Conservation (phyloP, 192 early-diverging fungal genomes). For the Linderina pennispora region DNA sequence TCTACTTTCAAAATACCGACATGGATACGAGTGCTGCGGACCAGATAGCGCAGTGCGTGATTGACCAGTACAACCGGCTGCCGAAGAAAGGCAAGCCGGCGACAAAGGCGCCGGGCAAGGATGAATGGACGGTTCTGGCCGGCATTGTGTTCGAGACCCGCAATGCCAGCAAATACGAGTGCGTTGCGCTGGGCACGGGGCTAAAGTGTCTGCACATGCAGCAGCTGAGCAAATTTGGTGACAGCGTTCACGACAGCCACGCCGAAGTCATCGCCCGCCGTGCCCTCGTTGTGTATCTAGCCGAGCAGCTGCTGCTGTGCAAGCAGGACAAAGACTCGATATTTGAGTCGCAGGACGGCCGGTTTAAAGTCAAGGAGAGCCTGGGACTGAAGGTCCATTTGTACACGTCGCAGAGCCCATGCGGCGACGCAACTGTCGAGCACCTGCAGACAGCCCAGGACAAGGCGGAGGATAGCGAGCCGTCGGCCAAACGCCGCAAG, state of each 20-base stretch:
- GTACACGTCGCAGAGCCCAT: constrained; percentile 38
- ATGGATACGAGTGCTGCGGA: too few relatives aligned
- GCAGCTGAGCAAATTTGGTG: constrained; percentile 55
- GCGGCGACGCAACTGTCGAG: constrained; percentile 29
- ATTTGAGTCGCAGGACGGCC: neutral
- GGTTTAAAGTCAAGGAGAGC: neutral
- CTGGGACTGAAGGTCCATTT: constrained; percentile 7
- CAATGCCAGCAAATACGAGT: constrained; percentile 1
- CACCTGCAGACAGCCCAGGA: neutral
- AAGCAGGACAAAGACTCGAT: neutral
- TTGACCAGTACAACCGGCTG: constrained; percentile 52
- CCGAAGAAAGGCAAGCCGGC: constrained; percentile 75
- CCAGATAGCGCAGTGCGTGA: constrained; percentile 45
- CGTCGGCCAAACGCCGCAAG: constrained; percentile 10
- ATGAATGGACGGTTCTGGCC: constrained; percentile 85
- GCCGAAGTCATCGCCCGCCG: constrained; percentile 85
- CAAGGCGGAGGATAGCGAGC: neutral
- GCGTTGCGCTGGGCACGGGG: constrained; percentile 59
- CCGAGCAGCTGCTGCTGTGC: constrained; percentile 10
- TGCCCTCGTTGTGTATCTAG: constrained; percentile 59
- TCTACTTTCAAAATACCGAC: too few relatives aligned
- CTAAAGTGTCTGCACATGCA: constrained; percentile 70
- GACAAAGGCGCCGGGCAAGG: constrained; percentile 20
- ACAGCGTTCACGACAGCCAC: constrained; percentile 75
- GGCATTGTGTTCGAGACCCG: constrained; percentile 53